Evolutionary conservation across 2,329 filamentous ascomycete species (phyloP).

Genomic region (Orbilia oligospora): DNA sequence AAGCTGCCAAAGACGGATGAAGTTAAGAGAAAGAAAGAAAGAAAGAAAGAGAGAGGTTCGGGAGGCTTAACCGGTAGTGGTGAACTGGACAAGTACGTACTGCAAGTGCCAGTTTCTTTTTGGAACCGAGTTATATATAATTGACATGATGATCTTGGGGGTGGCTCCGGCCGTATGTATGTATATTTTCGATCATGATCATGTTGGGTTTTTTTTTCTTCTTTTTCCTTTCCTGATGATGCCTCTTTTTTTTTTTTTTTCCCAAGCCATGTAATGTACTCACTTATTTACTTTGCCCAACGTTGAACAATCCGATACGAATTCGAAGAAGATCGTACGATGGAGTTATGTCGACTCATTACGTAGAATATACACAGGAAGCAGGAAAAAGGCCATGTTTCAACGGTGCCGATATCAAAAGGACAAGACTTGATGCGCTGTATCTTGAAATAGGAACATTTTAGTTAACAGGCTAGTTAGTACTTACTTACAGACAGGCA

Average conservation of each 20-base stretch:
- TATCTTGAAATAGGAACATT: slow-evolving; percentile 57
- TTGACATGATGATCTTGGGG: slow-evolving; percentile 12
- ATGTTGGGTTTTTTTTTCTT: background rate
- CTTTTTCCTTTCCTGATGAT: background rate
- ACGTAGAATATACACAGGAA: no score
- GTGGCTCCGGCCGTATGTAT: slow-evolving; percentile 7
- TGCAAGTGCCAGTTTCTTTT: no score
- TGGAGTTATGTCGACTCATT: no score
- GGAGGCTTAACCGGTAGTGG: slow-evolving; percentile 49
- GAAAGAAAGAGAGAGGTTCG: no score
- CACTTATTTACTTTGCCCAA: slow-evolving; percentile 3
- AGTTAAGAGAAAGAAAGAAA: no score
- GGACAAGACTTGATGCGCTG: slow-evolving; percentile 29
- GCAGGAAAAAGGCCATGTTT: no score
- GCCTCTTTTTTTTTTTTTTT: background rate
- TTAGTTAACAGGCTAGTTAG: background rate
- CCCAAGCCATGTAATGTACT: no score
- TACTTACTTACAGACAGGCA: no score
- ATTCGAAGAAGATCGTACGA: slow-evolving; percentile 34
- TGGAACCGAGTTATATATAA: slow-evolving; percentile 36
- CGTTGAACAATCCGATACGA: slow-evolving; percentile 25
- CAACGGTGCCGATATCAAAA: background rate
- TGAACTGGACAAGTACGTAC: background rate
- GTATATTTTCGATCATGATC: background rate
- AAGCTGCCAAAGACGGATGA: slow-evolving; percentile 34